Base-by-base conservation (phyloP, 305 asterid genomes). In the Solanum aculeatissimum region DNA sequence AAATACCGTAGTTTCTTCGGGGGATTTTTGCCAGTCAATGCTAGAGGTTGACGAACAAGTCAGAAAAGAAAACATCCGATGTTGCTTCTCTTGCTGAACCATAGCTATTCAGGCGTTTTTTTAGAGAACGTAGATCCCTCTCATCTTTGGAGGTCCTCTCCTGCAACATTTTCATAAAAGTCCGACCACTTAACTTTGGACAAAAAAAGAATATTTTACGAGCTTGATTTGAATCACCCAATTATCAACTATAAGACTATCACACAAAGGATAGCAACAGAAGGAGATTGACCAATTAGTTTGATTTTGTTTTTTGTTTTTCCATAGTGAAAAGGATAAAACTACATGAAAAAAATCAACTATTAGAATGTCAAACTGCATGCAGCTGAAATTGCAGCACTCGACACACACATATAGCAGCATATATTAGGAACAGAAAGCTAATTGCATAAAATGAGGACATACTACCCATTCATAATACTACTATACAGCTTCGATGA, bases 101-200 rank as follows among this genome's bases (percentile, higher is more conserved):
- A 40, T 91, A 97, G 69, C 85, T 77, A 84, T 88, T 91, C 5
- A 96, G 81, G 15, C 95, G 96, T 87, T 92, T 97, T 90, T 92
- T 97, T 60, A 97, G 88, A 81, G 93, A 89, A 9, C 97, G 97
- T 69, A 97, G 84, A n/a, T 91, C 98, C 87, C 98, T 90, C 85
- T 88, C 93, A 32, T 97, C 93, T 86, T 91, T 93, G 23, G 91
- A 83, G 25, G 89, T 93, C 83, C 95, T 90, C 82, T 92, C 95
- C 99, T 97, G 94, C 47, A 77, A 77, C n/a, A 29, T 35, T 49
- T 49, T 9, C 45, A 27, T 49, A 2, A 6, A 54, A 49, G 63
- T 29, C 29, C 18, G 65, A 29, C 29, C 65, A 77, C 29, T 49
- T 18, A 51, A 51, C 18, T 77, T 29, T 51, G 66, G 27, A 75